These are phyloP conservation scores for Talaromyces sp. DNA, from an alignment of 2,329 filamentous ascomycete species.

Conservation along the genomic window DNA sequence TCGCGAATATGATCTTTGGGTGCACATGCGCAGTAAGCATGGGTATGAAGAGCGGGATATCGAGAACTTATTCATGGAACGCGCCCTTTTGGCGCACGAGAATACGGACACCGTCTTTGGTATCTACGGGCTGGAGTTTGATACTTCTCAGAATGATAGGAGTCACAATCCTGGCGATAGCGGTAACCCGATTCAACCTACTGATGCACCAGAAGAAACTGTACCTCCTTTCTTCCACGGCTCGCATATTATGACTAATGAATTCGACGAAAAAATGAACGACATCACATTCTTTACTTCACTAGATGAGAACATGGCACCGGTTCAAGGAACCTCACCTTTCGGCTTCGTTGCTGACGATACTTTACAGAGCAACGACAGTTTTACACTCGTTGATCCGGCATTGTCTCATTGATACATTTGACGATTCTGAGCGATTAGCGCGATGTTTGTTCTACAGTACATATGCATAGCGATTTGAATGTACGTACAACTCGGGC, in stretches of 20 bases:
- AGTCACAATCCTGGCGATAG: neutral
- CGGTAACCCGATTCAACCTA: neutral
- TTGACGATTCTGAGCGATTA: neutral
- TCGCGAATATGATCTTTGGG: slow-evolving; percentile 55
- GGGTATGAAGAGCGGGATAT: slow-evolving; percentile 37
- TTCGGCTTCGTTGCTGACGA: neutral
- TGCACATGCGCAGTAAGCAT: slow-evolving; percentile 52
- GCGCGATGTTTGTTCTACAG: neutral
- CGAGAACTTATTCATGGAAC: slow-evolving; percentile 39
- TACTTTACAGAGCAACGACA: slow-evolving; percentile 29
- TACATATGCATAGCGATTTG: slow-evolving; percentile 1
- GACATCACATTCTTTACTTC: slow-evolving; percentile 13
- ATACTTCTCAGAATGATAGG: neutral
- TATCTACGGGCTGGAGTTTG: slow-evolving; percentile 36
- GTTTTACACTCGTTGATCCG: slow-evolving; percentile 36
- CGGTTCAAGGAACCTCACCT: neutral
- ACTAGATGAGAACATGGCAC: slow-evolving; percentile 4
- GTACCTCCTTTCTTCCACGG: neutral
- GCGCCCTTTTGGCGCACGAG: slow-evolving; percentile 32
- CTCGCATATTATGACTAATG: slow-evolving; percentile 8
- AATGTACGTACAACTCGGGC: neutral
- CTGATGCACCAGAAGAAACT: neutral
- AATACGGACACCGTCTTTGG: slow-evolving; percentile 27
- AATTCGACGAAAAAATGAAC: slow-evolving; percentile 19
- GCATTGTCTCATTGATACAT: slow-evolving; percentile 17